Evolutionary conservation across 2,329 filamentous ascomycete species (phyloP), one percentile per base, ranked within the genome.

Genomic region (Simplicillium aogashimaense): DNA sequence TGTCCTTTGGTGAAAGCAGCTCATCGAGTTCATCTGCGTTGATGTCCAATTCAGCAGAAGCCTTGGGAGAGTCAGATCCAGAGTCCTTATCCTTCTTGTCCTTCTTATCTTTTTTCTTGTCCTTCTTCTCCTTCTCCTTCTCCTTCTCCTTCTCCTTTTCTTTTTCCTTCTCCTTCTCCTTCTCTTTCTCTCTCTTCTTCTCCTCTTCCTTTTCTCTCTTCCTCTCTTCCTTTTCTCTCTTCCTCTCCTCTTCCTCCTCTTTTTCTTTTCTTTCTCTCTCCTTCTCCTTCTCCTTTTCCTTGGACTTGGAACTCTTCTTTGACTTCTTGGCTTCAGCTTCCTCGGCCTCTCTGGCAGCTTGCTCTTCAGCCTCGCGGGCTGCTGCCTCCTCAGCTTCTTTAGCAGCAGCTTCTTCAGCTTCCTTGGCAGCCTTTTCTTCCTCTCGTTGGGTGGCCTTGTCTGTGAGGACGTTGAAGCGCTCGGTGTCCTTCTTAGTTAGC

Each of bases 1-100:
- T 55, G 36, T 56, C 52, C 33, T 53, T 50, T 7, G 51, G 49
- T 7, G 57, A 52, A 29, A 69, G 52, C 14, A 70, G 54, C 47
- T 67, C 64, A 38, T 68, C 65, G 20, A 69, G 53, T 40, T 69
- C 57, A 29, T 67, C 64, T 10, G 61, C 52, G 10, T 58, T 63
- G 39, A 68, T 56, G 18, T 67, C 58, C 18, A 45, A 42, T 38
- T 51, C 50, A 5, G 46, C 40, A 14, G 43, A 45, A 18, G 51
- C 49, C 11, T 39, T 35, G 10, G 47, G 42, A 32, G 41, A 33
- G 25, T 42, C 45, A 17, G 42, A 18, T 29, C 44, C 43, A 29
- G 43, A 30, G 7, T 45, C 47, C 42, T 51, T 53, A 29, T 46
- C 44, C 41, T 55, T 55, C 31, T 48, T 47, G 36, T 57, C 34